Evolutionary conservation across 1,284 basidiomycete species (phyloP), one percentile per base, ranked within the genome.

Genomic region (Puccinia hordei): DNA sequence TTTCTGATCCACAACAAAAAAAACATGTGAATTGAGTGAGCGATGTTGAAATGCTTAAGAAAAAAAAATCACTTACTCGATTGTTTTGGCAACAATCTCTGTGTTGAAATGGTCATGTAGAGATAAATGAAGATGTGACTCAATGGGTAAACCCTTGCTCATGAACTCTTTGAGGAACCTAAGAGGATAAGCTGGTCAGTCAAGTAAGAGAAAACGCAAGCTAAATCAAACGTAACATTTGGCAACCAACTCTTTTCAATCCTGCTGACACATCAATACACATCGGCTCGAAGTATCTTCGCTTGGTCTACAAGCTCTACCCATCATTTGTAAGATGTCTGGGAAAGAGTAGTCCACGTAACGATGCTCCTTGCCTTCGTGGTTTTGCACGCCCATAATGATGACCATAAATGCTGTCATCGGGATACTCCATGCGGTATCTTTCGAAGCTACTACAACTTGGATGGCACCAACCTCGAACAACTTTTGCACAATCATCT

Each of bases 251-350:
- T 81, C 79, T 74, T 81, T 81, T 57, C 95, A 89, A 2, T 94
- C 97, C 85, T 96, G 93, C 85, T 99, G 96, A 84, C 93, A 95
- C 92, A 99, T 96, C 71, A 99, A 87, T 10, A 99, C 91, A 84
- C 95, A 98, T 24, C 94, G 92, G 83, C 92, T 94, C 78, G 91
- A 91, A 15, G 92, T 90, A 83, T 98, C 95, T 82, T 94, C 90
- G 68, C 87, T 87, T 22, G 96, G 94, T 38, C 94, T 90, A 85
- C 95, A 98, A 0, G 96, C 95, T 27, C 92, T 90, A 59, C 97
- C 97, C 90, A 99, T 97, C 96, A 99, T 99, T 85, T 99, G 95
- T 1, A 99, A 89, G 15, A 99, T 92, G 83, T 98, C 95, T 88
- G 96, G 94, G 81, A 99, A 93, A 1, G 97, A 93, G 84, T 98